A percentile compares a stretch with the other conserved stretches of the same genome.
Conservation (phyloP, 306 rosid species). For the Dalbergia cochinchinensis region DNA sequence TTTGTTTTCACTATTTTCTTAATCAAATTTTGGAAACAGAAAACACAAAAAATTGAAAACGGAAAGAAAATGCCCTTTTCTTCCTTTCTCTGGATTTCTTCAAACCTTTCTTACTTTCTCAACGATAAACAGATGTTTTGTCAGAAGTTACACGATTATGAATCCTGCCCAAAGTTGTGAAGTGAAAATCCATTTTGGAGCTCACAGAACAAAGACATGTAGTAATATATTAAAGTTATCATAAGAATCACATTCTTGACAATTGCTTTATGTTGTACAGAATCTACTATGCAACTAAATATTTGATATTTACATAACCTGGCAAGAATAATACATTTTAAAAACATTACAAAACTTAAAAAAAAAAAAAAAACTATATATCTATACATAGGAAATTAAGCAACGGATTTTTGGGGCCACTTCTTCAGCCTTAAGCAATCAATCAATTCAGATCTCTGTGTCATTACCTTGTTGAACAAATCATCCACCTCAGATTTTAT, state of each 20-base stretch:
- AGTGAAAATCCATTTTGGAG: background rate
- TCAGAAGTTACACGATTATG: background rate
- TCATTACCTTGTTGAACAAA: conserved; percentile 66
- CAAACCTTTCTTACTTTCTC: background rate
- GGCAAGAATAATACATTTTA: background rate
- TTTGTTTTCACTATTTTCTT: no score
- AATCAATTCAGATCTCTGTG: conserved; percentile 68
- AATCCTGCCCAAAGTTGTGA: background rate
- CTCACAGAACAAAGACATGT: background rate
- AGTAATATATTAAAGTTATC: background rate
- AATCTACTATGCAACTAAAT: conserved; percentile 2
- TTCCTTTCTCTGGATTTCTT: background rate
- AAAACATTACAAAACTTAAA: background rate
- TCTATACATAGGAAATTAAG: conserved; percentile 23
- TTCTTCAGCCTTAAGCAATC: conserved; percentile 52
- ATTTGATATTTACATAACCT: conserved; percentile 35
- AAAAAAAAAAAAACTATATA: conserved; percentile 1
- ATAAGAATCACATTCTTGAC: conserved; percentile 5
- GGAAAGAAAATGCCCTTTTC: background rate
- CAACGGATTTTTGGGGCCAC: conserved; percentile 19
- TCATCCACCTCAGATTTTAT: conserved; percentile 63
- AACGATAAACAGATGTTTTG: background rate
- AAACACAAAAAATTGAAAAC: no score
- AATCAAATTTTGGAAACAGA: no score
- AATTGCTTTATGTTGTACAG: conserved; percentile 11